Percentiles rank a stretch among this genome's conserved stretches.
These are phyloP conservation scores for Ascochyta viciae-villosae DNA, from an alignment of 2,329 filamentous ascomycete genomes.

Conservation along the genomic window DNA sequence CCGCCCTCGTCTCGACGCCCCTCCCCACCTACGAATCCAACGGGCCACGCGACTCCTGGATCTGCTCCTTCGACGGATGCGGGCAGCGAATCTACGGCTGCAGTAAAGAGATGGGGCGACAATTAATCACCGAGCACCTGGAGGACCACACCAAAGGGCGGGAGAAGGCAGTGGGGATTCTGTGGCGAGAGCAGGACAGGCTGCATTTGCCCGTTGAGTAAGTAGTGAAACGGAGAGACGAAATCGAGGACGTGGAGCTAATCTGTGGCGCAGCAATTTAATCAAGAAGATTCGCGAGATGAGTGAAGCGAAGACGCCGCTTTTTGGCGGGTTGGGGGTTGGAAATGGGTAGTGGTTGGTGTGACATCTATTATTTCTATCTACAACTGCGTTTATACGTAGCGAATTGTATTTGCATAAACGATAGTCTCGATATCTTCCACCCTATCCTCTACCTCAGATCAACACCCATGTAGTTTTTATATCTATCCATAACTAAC, in stretches of 20 bases:
- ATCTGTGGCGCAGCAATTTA: conserved; percentile 43
- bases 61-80: conserved; percentile 70
- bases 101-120: conserved; percentile 62
- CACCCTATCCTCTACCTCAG: too few species aligned
- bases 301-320: conserved; percentile 41
- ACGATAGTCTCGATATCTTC: too few species aligned
- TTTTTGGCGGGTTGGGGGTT: conserved; percentile 28
- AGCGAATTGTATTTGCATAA: too few species aligned
- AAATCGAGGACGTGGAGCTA: background rate
- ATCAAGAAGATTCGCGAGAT: conserved; percentile 56
- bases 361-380: background rate
- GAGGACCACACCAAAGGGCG: conserved; percentile 65
- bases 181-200: conserved; percentile 60
- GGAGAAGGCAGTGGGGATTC: conserved; percentile 57
- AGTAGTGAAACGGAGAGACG: conserved; percentile 17
- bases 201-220: conserved; percentile 51
- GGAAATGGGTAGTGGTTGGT: conserved; percentile 10
- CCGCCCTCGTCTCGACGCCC: conserved; percentile 37
- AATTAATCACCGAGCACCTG: conserved; percentile 67
- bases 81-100: conserved; percentile 68
- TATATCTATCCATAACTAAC: too few species aligned
- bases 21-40: conserved; percentile 48
- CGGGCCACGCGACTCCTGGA: conserved; percentile 70
- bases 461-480: too few species aligned
- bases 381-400: too few species aligned